Evolutionary conservation across 352 stramenopile species (phyloP), one percentile per base, ranked within the genome.

Genomic region (Phytopythium ostracodes): DNA sequence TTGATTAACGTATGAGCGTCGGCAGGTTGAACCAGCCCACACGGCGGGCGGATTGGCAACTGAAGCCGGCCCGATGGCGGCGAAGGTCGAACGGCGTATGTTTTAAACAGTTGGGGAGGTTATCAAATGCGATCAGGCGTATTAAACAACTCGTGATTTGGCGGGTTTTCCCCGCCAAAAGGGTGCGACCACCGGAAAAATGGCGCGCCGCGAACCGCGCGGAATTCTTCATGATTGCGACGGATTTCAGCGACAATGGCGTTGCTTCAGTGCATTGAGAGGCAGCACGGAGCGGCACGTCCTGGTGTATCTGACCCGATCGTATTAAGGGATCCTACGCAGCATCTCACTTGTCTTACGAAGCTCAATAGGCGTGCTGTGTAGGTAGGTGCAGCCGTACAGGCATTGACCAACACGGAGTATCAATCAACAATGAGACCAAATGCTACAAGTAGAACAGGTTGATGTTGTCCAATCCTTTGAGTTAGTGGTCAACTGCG

Each of bases 1-100:
- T 53, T 11, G 18, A 35, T n/a, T 20, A 35, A 7, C 33, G 46
- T 53, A 53, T 53, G 46, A 33, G 24, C 10, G 18, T 2, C 10
- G 29, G 24, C 46, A 53, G 24, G 52, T 57, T 57, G 51, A 57
- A 57, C 51, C 51, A 31, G 9, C 2, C 24, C 47, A 54, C n/a
- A 5, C 14, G 5, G 8, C 10, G 15, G 49, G 27, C 49, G 7
- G 22, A 56, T 40, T 15, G 49, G 49, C 49, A 56, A 56, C 29
- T 56, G 49, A 35, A 50, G 20, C 49, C 6, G 47, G 12, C 27
- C n/a, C n/a, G n/a, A 52, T 31, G 44, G 20, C 9, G 12, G 15
- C 47, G 1, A 33, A 14, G n/a, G 5, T 14, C 8, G 18, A 14
- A 7, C 2, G 17, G 42, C 42, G n/a, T 12, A 11, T 36, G 27